Conservation (phyloP, 192 early-diverging fungal genomes). For the Mortierella alpina region DNA sequence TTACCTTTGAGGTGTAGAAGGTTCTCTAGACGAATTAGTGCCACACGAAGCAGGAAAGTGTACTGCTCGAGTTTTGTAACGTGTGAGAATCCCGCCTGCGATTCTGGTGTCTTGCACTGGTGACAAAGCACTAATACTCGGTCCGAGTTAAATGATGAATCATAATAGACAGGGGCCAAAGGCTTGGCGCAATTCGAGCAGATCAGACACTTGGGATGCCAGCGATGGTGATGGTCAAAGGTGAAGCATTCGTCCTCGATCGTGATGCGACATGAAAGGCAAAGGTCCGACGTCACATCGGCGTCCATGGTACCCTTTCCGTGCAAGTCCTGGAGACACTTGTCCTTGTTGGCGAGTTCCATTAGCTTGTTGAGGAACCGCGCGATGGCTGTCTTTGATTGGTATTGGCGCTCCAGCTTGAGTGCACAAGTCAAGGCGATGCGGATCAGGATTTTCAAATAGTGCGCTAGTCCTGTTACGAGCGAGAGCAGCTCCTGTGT, state of each 20-base stretch:
- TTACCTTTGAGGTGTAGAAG: constrained; percentile 70
- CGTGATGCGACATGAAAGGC: constrained; percentile 77
- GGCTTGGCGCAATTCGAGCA: constrained; percentile 71
- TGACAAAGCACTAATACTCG: constrained; percentile 61
- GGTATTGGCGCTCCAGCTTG: constrained; percentile 73
- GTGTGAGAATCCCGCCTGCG: constrained; percentile 66
- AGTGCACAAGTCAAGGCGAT: constrained; percentile 89
- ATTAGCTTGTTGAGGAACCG: constrained; percentile 84
- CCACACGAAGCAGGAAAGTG: constrained; percentile 85
- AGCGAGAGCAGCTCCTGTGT: constrained; percentile 90
- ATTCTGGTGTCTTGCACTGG: constrained; percentile 60
- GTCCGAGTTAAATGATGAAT: constrained; percentile 62
- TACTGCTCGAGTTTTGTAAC: constrained; percentile 93
- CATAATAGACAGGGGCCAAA: constrained; percentile 53
- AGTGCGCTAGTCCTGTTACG: constrained; percentile 92
- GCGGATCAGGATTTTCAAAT: constrained; percentile 90
- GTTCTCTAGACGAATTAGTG: constrained; percentile 83
- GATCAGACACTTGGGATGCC: constrained; percentile 86
- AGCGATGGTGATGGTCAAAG: constrained; percentile 68
- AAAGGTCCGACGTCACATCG: constrained; percentile 82
- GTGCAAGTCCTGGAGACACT: constrained; percentile 54
- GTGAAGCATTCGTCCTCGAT: constrained; percentile 92
- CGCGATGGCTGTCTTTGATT: constrained; percentile 62
- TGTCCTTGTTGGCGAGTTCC: constrained; percentile 73
- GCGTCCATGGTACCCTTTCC: constrained; percentile 57